A percentile compares a stretch with the other conserved stretches of the same genome.
These are phyloP conservation scores for Pythium aphanidermatum DNA, from an alignment of 352 stramenopile genomes.

Conservation along the genomic window DNA sequence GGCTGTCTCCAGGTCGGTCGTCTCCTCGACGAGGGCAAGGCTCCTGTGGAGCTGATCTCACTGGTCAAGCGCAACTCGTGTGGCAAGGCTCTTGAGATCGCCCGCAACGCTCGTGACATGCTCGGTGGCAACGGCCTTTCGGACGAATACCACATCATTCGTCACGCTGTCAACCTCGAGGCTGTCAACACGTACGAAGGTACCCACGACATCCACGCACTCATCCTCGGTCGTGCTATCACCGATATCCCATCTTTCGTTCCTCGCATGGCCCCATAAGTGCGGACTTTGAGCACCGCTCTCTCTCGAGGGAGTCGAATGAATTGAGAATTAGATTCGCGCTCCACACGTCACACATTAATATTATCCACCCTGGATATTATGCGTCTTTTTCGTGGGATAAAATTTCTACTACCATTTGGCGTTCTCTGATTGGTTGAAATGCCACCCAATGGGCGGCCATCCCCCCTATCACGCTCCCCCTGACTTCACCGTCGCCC, in stretches of 20 bases:
- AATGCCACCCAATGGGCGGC: constrained; percentile 10
- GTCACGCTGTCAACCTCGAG: constrained; percentile 97
- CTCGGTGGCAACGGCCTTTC: constrained; percentile 97
- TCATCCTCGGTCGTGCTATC: constrained; percentile 97
- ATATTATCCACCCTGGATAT: constrained; percentile 3
- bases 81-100: constrained; percentile 94
- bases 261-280: constrained; percentile 68
- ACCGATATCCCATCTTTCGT: constrained; percentile 95
- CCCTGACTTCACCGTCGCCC: constrained; percentile 9
- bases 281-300: too few relatives aligned
- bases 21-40: constrained; percentile 82
- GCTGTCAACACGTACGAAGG: constrained; percentile 99
- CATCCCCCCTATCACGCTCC: constrained; percentile 4
- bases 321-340: too few relatives aligned
- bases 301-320: too few relatives aligned
- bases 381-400: too few relatives aligned
- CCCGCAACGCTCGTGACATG: constrained; percentile 92
- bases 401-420: too few relatives aligned
- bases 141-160: constrained; percentile 99
- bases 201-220: constrained; percentile 97
- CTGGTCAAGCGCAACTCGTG: constrained; percentile 96
- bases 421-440: constrained; percentile 13
- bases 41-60: constrained; percentile 89
- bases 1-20: constrained; percentile 89
- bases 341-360: constrained; percentile 18